These are phyloP conservation scores for Phytophthora crassamura DNA, from an alignment of 352 stramenopile genomes.

Conservation along the genomic window DNA sequence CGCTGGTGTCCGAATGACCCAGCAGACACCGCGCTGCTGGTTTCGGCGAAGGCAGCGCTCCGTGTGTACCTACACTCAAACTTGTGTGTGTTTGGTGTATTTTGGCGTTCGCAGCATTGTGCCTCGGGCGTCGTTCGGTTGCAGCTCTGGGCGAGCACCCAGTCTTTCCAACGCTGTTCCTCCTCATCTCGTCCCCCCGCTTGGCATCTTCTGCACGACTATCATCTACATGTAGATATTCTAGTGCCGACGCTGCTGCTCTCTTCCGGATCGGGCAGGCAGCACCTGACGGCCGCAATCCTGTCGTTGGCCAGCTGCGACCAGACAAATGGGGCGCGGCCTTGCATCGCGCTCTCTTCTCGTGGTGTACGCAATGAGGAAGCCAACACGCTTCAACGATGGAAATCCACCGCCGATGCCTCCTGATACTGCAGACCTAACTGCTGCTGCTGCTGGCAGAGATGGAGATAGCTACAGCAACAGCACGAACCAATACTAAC, in stretches of 20 bases:
- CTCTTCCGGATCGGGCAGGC: conserved; percentile 4
- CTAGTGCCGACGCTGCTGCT: neutral
- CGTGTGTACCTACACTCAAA: neutral
- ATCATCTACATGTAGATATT: no score
- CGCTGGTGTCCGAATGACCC: neutral
- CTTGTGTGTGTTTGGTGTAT: conserved; percentile 9
- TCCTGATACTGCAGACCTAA: no score
- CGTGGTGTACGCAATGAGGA: neutral
- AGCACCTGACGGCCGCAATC: neutral
- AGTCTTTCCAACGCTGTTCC: conserved; percentile 2
- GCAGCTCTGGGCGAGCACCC: conserved; percentile 3
- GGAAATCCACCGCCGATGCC: conserved; percentile 3
- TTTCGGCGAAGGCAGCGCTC: neutral
- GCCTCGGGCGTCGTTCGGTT: conserved; percentile 14
- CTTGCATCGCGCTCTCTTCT: neutral
- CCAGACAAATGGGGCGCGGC: neutral
- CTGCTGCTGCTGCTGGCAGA: no score
- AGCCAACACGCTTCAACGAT: neutral
- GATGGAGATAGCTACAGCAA: no score
- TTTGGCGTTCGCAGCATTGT: conserved; percentile 29
- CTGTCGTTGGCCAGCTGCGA: conserved; percentile 1
- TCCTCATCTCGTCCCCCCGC: neutral
- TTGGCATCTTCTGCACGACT: no score
- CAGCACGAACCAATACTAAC: no score
- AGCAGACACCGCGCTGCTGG: conserved; percentile 8